Evolutionary conservation across 1,284 basidiomycete species (phyloP), one percentile per base, ranked within the genome.

Genomic region (Ceratobasidium sp.): DNA sequence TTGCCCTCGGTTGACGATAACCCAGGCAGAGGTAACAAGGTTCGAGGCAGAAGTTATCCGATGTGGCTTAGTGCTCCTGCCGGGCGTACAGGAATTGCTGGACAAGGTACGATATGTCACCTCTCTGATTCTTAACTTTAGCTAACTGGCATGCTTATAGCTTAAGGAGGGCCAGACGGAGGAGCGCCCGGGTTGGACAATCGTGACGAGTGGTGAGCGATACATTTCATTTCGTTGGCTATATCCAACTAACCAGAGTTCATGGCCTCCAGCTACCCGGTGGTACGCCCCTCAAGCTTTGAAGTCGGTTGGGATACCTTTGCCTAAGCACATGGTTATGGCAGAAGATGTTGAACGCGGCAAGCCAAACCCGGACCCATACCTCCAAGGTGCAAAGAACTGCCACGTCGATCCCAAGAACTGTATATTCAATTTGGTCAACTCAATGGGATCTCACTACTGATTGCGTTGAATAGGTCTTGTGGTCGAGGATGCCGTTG

Each of bases 401-500:
- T 83, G 85, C 73, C 79, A 79, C 17, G 80, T 82, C 25, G 79
- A 86, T 56, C 80, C 86, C 1, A 76, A 76, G 22, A 83, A 82
- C 56, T 90, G 89, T 87, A 47, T 31, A 81, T 76, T 12, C 31
- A 60, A 20, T 65, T 31, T 53, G 65, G 45, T 40, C 50, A 8
- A 25, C 20, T 64, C 40, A 15, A 38, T 32, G 27, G 22, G 32
- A 52, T 35, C 25, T 64, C 32, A 13, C 38, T n/a, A 47, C 42
- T n/a, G n/a, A 45, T 47, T 32, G 13, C n/a, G 7, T 20, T 64
- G 25, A 29, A 15, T 71, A 91, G 90, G 88, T 74, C 81, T 94
- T 69, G 92, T 94, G 4, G 82, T 94, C 13, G 92, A 94, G 75
- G 93, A 94, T 76, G 92, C 93, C 0, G 89, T 92, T 2, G 88